These are phyloP conservation scores for Xenoacremonium recifei DNA, from an alignment of 2,329 filamentous ascomycete genomes.

Conservation along the genomic window DNA sequence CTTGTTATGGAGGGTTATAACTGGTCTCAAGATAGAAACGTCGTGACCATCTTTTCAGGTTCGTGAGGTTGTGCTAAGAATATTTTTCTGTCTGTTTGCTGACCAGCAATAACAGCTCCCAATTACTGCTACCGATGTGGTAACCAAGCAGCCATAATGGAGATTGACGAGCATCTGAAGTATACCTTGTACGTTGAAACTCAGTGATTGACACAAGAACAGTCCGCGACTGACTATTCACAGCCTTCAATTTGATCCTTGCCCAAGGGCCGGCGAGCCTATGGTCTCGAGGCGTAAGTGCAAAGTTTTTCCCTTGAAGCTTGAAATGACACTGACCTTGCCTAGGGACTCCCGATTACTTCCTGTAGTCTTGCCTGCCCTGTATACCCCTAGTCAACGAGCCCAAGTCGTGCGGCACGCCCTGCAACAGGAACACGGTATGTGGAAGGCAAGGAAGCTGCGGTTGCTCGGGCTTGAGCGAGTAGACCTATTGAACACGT, in stretches of 20 bases:
- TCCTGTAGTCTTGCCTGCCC: conserved; percentile 66
- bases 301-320: background rate
- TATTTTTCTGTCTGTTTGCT: conserved; percentile 5
- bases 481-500: conserved; percentile 24
- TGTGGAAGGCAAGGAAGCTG: conserved; percentile 12
- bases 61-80: conserved; percentile 19
- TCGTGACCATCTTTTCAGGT: conserved; percentile 98
- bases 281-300: conserved; percentile 90
- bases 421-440: conserved; percentile 11
- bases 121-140: conserved; percentile 99
- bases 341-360: conserved; percentile 88
- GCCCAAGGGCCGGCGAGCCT: conserved; percentile 93
- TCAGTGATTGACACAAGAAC: background rate
- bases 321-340: conserved; percentile 17
- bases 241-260: conserved; percentile 98
- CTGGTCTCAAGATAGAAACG: conserved; percentile 97
- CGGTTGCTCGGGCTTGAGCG: conserved; percentile 27
- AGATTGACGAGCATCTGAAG: conserved; percentile 98
- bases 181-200: conserved; percentile 83
- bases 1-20: conserved; percentile 99
- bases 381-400: conserved; percentile 25
- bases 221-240: background rate
- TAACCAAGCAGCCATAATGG: conserved; percentile 99
- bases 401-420: conserved; percentile 18
- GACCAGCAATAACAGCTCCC: conserved; percentile 53